Evolutionary conservation across 768 basidiomycete genomes (phyloP).

Genomic region (Boletus barrowsii): DNA sequence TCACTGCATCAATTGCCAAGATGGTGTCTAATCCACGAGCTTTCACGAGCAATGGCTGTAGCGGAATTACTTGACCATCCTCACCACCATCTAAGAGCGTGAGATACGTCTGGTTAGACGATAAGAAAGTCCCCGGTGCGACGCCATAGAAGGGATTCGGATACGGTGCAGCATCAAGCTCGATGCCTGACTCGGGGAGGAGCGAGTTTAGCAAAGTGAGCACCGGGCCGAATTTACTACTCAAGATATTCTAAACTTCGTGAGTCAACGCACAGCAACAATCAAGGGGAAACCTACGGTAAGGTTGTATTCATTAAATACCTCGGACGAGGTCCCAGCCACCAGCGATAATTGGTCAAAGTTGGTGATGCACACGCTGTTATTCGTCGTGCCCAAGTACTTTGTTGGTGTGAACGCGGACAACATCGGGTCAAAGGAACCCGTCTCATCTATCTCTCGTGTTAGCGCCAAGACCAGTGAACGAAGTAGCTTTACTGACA

Average conservation of each 20-base stretch:
- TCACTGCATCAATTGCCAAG: conserved; percentile 45
- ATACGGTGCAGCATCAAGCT: conserved; percentile 31
- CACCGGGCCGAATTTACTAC: conserved; percentile 3
- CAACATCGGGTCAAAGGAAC: conserved; percentile 40
- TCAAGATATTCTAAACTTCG: conserved; percentile 8
- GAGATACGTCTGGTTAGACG: conserved; percentile 32
- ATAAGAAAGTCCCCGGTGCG: conserved; percentile 33
- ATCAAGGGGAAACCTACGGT: conserved; percentile 18
- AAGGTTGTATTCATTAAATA: conserved; percentile 33
- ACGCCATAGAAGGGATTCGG: conserved; percentile 40
- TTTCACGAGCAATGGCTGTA: conserved; percentile 48
- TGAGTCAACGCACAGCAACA: background rate
- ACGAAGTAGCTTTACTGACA: conserved; percentile 15
- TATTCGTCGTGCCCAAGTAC: conserved; percentile 41
- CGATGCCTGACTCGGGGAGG: conserved; percentile 22
- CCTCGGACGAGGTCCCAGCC: conserved; percentile 38
- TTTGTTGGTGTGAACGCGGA: conserved; percentile 45
- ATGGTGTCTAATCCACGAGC: conserved; percentile 47
- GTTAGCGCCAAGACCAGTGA: background rate
- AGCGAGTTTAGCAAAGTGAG: conserved; percentile 17
- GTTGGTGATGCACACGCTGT: conserved; percentile 29
- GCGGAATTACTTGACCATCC: conserved; percentile 42
- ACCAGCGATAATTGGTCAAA: conserved; percentile 36
- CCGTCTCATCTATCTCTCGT: conserved; percentile 32
- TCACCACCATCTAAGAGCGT: conserved; percentile 40